Base-by-base conservation (phyloP, 306 rosid species). In the Quercus agrifolia region DNA sequence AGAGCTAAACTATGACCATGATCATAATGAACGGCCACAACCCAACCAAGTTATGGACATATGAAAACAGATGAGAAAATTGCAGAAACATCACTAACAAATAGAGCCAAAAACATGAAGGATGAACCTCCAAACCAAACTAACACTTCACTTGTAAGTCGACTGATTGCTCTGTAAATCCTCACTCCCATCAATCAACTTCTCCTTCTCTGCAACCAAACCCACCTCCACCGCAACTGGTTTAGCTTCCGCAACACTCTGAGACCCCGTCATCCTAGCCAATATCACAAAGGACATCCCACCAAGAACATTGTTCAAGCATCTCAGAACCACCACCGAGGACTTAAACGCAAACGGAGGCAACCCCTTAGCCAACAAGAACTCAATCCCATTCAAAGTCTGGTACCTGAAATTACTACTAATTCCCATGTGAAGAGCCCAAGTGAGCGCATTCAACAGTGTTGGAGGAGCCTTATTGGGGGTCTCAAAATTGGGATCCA, bases 361-460 rank as follows among this genome's bases (percentile, higher is more conserved):
- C 58, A 96, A 92, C 74, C 87, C 89, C 56, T 86, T 96, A 55
- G 77, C 97, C 90, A 96, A 74, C 83, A 89, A 20, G 79, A 80
- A 93, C 85, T 96, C 98, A 6, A 46, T 10, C 56, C 97, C 99
- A 31, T 93, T 96, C 74, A 96, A 78, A 2, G 93, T 93, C 74
- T 96, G 98, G 85, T 96, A 96, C 82, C 99, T 87, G 19, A 96
- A 63, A 62, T 96, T 96, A 74, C 98, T 93, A 78, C 93, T 91
- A 11, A 93, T 0, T 3, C 99, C 98, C 99, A 93, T 93, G 82
- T 96, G 99, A 28, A 73, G 81, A 0, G 98, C 97, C 99, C 99
- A 93, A 3, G 99, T 96, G 33, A 88, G 17, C 44, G 97, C 88
- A 78, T 96, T 96, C 81, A 93, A 82, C 25, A 96, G 2, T 2